Base-by-base conservation (phyloP, 1,284 basidiomycete species). In the Apiotrichum domesticum region DNA sequence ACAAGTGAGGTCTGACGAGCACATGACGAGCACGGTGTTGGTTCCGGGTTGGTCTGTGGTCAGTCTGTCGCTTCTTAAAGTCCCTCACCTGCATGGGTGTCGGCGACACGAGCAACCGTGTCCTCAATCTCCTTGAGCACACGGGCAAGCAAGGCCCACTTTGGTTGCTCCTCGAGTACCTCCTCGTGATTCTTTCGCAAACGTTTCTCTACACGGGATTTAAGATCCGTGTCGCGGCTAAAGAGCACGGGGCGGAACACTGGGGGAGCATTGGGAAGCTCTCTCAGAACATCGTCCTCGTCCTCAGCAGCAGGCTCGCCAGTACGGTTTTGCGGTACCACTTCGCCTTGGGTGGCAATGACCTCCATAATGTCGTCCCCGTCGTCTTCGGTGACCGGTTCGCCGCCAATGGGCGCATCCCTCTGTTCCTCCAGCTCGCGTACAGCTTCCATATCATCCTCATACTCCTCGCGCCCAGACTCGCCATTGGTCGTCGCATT, bases 121-220 rank as follows among this genome's bases (percentile, higher is more conserved):
- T 87, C 86, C 74, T 98, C 96, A 6, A 94, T 88, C 77, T 99
- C 96, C 61, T 91, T 83, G 49, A 99, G 72, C 0, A 96, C 83
- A 11, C 93, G 89, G 0, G 85, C 83, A 3, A 99, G 78, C 3
- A 97, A 75, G 52, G 82, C 82, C 95, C 96, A 98, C 71, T 99
- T 99, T 0, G 95, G 95, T 42, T 90, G 82, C 71, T 97, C 94
- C 73, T 98, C 95, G 15, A 98, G 80, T 0, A 93, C 84, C 0
- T 90, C 88, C 43, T 90, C 85, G 69, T 96, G 86, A 0, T 85
- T 87, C 8, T 84, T 80, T 0, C 91, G 88, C 9, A 93, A 67
- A 85, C 90, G 90, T 39, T 65, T 74, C 35, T 67, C 62, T 14
- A 71, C 70, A 4, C 66, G 67, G 11, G 56, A 51, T 10, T 57